Evolutionary conservation across 1,284 basidiomycete genomes (phyloP).

Genomic region (Tilletia caries): DNA sequence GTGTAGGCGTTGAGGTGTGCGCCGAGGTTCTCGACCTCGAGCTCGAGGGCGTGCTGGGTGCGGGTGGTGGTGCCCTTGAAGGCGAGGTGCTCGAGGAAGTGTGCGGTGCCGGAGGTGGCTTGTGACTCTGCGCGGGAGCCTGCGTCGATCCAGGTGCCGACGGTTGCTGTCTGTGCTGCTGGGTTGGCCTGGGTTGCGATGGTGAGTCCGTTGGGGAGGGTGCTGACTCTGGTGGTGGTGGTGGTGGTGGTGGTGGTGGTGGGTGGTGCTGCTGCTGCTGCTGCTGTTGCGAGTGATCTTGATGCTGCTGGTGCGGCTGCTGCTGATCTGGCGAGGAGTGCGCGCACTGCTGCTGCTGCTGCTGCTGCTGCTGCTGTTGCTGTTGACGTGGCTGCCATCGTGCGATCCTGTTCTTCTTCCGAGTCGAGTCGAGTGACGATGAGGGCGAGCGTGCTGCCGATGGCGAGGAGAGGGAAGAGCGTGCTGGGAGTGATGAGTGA

Average conservation of each 20-base stretch:
- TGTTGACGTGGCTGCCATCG: no score
- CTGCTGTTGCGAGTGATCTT: constrained; percentile 9
- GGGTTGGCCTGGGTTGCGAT: constrained; percentile 72
- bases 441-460: no score
- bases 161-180: constrained; percentile 93
- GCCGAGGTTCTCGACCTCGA: constrained; percentile 97
- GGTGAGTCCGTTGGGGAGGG: constrained; percentile 49
- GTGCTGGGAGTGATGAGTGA: no score
- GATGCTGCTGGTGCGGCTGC: neutral
- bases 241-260: neutral
- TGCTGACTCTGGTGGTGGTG: constrained; percentile 47
- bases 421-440: no score
- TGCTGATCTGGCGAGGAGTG: neutral
- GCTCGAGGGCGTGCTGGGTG: constrained; percentile 84
- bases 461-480: no score
- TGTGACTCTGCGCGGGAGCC: constrained; percentile 93
- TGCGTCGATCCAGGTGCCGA: constrained; percentile 98
- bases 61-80: constrained; percentile 75
- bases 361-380: neutral
- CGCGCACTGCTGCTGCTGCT: neutral
- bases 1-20: constrained; percentile 98
- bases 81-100: constrained; percentile 97
- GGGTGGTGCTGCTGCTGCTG: no score
- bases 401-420: no score
- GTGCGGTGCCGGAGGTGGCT: constrained; percentile 90